Conservation (phyloP, 1,284 basidiomycete genomes). For the Boletus mariae region DNA sequence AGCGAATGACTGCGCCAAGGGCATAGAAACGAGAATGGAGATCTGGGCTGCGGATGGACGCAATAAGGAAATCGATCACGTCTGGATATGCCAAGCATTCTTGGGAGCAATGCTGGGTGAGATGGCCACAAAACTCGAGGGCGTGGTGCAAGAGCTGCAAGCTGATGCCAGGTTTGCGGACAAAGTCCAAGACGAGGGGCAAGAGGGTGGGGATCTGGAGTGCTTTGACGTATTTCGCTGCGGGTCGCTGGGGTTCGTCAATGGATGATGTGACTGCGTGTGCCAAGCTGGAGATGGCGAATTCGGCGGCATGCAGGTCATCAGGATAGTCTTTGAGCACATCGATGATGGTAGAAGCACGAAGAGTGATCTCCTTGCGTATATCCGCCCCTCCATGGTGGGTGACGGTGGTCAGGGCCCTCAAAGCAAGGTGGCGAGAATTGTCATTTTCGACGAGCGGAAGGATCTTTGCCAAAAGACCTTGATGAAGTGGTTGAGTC, state of each 20-base stretch:
- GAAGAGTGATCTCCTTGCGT: slow-evolving; percentile 48
- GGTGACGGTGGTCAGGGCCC: slow-evolving; percentile 53
- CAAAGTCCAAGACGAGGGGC: slow-evolving; percentile 39
- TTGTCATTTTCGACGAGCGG: slow-evolving; percentile 48
- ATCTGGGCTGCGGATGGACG: slow-evolving; percentile 50
- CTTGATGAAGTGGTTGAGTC: slow-evolving; percentile 29
- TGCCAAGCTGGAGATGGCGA: slow-evolving; percentile 48
- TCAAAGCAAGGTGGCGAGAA: slow-evolving; percentile 48
- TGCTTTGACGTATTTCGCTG: slow-evolving; percentile 35
- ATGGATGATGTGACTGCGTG: slow-evolving; percentile 51
- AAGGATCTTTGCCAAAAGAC: slow-evolving; percentile 50
- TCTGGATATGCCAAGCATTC: slow-evolving; percentile 43
- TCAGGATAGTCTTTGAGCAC: slow-evolving; percentile 48
- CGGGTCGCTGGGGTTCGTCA: slow-evolving; percentile 36
- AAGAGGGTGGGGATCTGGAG: slow-evolving; percentile 47
- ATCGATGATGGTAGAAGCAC: slow-evolving; percentile 39
- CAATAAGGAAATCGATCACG: slow-evolving; percentile 48
- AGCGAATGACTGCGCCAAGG: slow-evolving; percentile 49
- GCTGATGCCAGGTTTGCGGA: slow-evolving; percentile 44
- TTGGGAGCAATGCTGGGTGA: slow-evolving; percentile 42
- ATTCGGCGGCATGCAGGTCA: slow-evolving; percentile 47
- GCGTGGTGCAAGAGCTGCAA: slow-evolving; percentile 49
- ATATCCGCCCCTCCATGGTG: slow-evolving; percentile 55
- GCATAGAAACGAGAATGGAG: slow-evolving; percentile 47
- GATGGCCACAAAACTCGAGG: slow-evolving; percentile 41